Evolutionary conservation across 192 early-diverging fungal genomes (phyloP).

Genomic region (Phlyctochytrium bullatum): DNA sequence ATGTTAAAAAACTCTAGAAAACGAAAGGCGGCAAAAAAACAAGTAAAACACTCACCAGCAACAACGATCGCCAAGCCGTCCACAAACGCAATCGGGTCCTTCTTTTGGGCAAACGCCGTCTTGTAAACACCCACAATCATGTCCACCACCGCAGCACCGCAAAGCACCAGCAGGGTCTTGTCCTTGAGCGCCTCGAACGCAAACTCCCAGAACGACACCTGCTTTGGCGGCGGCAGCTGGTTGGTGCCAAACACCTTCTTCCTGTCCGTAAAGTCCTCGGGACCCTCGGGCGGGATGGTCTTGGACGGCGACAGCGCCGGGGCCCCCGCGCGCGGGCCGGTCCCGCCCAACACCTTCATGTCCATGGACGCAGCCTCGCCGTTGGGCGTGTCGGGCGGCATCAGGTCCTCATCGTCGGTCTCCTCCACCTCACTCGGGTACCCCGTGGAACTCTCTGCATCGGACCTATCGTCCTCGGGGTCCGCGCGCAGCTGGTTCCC

Average conservation of each 20-base stretch:
- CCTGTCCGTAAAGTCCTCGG: background rate
- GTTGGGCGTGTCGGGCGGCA: background rate
- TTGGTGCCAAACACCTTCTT: slow-evolving; percentile 39
- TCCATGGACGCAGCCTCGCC: background rate
- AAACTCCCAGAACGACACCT: slow-evolving; percentile 35
- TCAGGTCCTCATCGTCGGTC: background rate
- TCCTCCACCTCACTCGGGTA: background rate
- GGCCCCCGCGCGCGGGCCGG: background rate
- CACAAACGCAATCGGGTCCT: slow-evolving; percentile 61
- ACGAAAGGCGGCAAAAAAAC: slow-evolving; percentile 11
- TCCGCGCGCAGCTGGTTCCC: no score
- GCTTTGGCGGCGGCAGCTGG: slow-evolving; percentile 34
- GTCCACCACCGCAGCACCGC: slow-evolving; percentile 79
- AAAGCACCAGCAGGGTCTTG: slow-evolving; percentile 73
- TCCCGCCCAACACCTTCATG: no score
- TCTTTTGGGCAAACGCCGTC: slow-evolving; percentile 57
- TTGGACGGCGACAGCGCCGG: background rate
- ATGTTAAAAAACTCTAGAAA: slow-evolving; percentile 49
- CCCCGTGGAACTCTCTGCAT: background rate
- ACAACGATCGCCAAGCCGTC: slow-evolving; percentile 80
- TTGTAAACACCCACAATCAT: slow-evolving; percentile 84
- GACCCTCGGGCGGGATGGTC: background rate
- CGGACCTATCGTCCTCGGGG: background rate
- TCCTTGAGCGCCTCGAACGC: slow-evolving; percentile 47
- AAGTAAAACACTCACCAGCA: slow-evolving; percentile 41